phyloP scores from a whole-genome alignment of 495 filamentous ascomycete genomes.

The Daldinia childiae region DNA sequence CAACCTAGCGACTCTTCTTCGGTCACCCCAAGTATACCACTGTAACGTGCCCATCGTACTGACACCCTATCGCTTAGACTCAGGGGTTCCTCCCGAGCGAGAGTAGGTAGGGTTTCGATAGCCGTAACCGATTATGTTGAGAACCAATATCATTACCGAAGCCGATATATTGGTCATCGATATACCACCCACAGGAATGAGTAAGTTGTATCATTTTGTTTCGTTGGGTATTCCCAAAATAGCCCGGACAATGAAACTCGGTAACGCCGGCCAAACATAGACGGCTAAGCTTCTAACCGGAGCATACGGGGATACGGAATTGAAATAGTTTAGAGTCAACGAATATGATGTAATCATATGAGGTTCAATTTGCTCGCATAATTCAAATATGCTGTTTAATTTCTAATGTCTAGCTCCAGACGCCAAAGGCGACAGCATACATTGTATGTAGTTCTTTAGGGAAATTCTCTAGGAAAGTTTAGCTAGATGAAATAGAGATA shows the following conservation, averaged over 20 bases:
- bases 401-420: background rate
- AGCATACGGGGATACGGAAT: background rate
- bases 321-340: background rate
- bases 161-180: background rate
- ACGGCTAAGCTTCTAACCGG: background rate
- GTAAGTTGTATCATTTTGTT: background rate
- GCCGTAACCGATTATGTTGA: background rate
- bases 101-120: background rate
- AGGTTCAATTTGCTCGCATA: background rate
- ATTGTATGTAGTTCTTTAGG: background rate
- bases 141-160: background rate
- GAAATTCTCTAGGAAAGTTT: background rate
- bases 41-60: slow-evolving; percentile 18
- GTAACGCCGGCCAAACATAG: background rate
- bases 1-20: background rate
- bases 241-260: background rate
- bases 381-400: background rate
- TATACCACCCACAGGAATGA: background rate
- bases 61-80: slow-evolving; percentile 6
- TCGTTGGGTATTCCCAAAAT: slow-evolving; percentile 20
- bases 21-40: slow-evolving; percentile 10
- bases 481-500: background rate
- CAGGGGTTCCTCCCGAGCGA: slow-evolving; percentile 7
- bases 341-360: background rate
- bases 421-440: background rate